Base-by-base conservation (phyloP, 2,329 filamentous ascomycete species). In the Exophiala sp. region DNA sequence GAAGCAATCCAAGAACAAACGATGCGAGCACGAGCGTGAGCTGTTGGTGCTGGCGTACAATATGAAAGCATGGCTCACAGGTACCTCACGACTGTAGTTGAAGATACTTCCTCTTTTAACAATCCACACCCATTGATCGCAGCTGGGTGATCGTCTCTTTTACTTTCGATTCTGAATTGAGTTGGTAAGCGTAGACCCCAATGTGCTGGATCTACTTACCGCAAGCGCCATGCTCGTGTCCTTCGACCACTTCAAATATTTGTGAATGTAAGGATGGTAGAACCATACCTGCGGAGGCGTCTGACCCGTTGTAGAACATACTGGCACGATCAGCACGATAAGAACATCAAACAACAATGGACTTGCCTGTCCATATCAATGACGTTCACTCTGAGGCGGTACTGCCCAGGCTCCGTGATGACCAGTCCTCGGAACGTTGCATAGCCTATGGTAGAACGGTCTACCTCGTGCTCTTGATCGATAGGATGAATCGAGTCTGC, bases 331-430 rank as follows among this genome's bases (percentile, higher is more conserved):
- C 7, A 24, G 55, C 12, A 54, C 55, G 12, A 43, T n/a, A 12
- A 12, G n/a, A 20, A 18, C 18, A 34, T 12, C 29, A 6, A 14
- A n/a, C 29, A 21, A 7, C 39, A 34, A 21, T 5, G 14, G 29
- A 9, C 47, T 50, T 57, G 62, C 62, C 49, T 50, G 44, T 61
- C 56, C 62, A 63, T 62, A 39, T 63, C 63, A 21, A 63, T 56
- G 16, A 63, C 47, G 49, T 45, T 60, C 33, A 64, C 46, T 33
- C 50, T 60, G 45, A 65, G 32, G 10, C 58, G 52, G 34, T 65
- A 65, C 34, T 39, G 50, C 4, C 62, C 63, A 14, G 58, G 55
- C 33, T 52, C 40, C 7, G 57, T 59, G 36, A 65, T 60, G 20
- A 48, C 21, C 5, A 65, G 42, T 10, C 55, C 59, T 47, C 52